Percentiles rank a stretch among this genome's conserved stretches.
phyloP scores from a whole-genome alignment of 306 rosid genomes.

The Cucurbita moschata region DNA sequence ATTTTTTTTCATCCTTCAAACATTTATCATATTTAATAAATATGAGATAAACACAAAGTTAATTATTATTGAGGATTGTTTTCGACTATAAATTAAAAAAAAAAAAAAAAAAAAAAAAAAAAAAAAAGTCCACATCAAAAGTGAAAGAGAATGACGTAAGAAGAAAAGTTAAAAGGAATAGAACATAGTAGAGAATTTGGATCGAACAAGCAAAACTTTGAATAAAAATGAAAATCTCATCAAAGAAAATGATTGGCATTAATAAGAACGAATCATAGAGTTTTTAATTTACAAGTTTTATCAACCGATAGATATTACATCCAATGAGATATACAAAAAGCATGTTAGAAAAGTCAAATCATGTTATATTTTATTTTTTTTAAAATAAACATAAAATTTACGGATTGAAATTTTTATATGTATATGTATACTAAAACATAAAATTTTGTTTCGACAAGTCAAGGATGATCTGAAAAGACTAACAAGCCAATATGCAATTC shows the following conservation, averaged over 20 bases:
- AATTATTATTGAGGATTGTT: not conserved
- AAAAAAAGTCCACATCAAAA: not conserved
- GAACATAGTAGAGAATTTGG: not conserved
- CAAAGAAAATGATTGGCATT: not conserved
- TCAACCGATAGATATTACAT: not conserved
- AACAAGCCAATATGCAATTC: no score
- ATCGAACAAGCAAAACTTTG: not conserved
- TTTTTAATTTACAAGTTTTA: not conserved
- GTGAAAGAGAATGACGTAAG: not conserved
- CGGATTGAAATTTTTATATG: no score
- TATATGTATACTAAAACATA: no score
- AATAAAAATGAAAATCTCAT: not conserved
- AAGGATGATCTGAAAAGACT: no score
- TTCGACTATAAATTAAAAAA: not conserved
- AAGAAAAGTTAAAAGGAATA: not conserved
- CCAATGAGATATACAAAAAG: no score
- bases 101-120: no score
- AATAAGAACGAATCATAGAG: not conserved
- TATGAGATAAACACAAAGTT: not conserved
- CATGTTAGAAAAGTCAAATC: no score
- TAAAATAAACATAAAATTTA: no score
- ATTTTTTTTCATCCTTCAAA: no score
- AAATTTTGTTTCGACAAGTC: no score
- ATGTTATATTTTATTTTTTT: no score
- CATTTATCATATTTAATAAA: not conserved